These are phyloP conservation scores for Adansonia rubrostipa DNA, from an alignment of 441 rosid genomes.

Conservation along the genomic window DNA sequence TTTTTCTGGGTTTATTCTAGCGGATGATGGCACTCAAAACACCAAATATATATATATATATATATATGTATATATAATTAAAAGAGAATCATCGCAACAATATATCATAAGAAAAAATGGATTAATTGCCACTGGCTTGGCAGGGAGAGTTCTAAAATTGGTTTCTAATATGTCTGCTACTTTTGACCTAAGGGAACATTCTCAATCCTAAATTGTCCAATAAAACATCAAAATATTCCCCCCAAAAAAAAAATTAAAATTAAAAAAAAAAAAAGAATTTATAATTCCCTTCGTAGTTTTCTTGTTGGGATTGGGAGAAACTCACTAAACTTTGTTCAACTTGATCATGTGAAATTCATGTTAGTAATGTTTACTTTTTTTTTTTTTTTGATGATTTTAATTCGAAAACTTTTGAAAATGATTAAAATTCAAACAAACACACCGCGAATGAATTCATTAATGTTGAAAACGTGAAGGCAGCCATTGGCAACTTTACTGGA, in stretches of 20 bases:
- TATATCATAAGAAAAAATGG: background rate
- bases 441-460: background rate
- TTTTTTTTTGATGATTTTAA: background rate
- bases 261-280: background rate
- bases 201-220: background rate
- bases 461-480: constrained; percentile 19
- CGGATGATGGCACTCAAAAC: background rate
- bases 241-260: no score
- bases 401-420: background rate
- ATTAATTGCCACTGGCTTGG: background rate
- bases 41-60: background rate
- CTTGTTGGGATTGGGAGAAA: background rate
- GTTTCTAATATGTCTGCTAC: background rate
- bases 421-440: constrained; percentile 2
- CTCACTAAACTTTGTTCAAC: background rate
- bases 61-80: background rate
- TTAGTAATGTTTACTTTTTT: background rate
- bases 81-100: background rate
- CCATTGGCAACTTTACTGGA: background rate
- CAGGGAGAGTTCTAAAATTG: constrained; percentile 1
- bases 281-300: background rate
- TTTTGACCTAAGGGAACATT: background rate
- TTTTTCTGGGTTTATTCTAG: background rate
- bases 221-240: background rate
- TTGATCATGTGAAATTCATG: constrained; percentile 1